Percentiles rank a stretch among this genome's conserved stretches.
Conservation (phyloP, 495 filamentous ascomycete genomes). For the Penicillium waksmanii region DNA sequence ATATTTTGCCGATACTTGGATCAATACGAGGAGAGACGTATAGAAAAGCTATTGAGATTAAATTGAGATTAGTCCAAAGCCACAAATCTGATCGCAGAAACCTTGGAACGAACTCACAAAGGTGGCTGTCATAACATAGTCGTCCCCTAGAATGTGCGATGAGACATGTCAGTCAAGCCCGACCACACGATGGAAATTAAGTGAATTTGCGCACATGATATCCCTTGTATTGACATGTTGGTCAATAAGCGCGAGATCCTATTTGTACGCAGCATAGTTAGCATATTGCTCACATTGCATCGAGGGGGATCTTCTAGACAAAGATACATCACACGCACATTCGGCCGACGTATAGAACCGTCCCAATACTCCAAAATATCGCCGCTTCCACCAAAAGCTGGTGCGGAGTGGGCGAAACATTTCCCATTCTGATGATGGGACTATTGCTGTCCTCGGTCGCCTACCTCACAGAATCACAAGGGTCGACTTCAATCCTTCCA, state of each 20-base stretch:
- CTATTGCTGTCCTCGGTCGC: neutral
- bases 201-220: slow-evolving; percentile 38
- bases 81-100: neutral
- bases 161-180: neutral
- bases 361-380: slow-evolving; percentile 40
- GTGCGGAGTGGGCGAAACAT: slow-evolving; percentile 38
- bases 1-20: slow-evolving; percentile 60
- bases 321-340: slow-evolving; percentile 28
- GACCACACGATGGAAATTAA: neutral
- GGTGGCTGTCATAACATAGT: slow-evolving; percentile 60
- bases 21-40: slow-evolving; percentile 56
- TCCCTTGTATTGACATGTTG: slow-evolving; percentile 36
- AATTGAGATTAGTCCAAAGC: neutral
- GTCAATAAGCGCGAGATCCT: slow-evolving; percentile 37
- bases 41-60: slow-evolving; percentile 47
- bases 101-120: slow-evolving; percentile 40
- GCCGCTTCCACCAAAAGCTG: slow-evolving; percentile 38
- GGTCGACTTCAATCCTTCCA: neutral
- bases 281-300: neutral
- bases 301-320: neutral
- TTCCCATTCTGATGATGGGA: slow-evolving; percentile 32
- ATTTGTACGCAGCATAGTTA: slow-evolving; percentile 12
- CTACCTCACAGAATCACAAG: neutral
- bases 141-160: slow-evolving; percentile 40
- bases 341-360: slow-evolving; percentile 36